phyloP scores from a whole-genome alignment of 1,284 basidiomycete species.

The Kalmanozyma brasiliensis region DNA sequence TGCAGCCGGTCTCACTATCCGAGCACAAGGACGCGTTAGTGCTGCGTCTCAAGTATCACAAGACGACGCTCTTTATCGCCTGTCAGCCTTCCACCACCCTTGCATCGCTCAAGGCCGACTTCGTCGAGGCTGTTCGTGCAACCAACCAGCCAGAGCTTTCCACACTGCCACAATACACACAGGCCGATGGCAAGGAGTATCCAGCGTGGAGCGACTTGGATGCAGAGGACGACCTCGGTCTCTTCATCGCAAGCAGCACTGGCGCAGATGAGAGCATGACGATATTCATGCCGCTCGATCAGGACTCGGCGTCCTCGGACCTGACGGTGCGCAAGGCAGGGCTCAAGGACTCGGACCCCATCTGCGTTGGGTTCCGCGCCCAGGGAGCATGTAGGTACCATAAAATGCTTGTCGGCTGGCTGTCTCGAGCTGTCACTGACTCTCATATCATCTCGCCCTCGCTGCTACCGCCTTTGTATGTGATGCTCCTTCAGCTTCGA shows the following conservation, averaged over 20 bases:
- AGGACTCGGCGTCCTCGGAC: slow-evolving; percentile 15
- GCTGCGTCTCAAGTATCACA: slow-evolving; percentile 47
- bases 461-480: background rate
- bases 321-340: slow-evolving; percentile 37
- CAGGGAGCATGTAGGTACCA: slow-evolving; percentile 31
- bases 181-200: slow-evolving; percentile 32
- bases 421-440: background rate
- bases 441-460: background rate
- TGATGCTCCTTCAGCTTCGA: slow-evolving; percentile 15
- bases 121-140: slow-evolving; percentile 23
- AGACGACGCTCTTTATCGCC: slow-evolving; percentile 40
- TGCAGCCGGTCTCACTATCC: slow-evolving; percentile 27
- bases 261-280: slow-evolving; percentile 31
- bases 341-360: slow-evolving; percentile 42
- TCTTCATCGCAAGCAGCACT: slow-evolving; percentile 36
- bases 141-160: slow-evolving; percentile 36
- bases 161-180: slow-evolving; percentile 14
- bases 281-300: slow-evolving; percentile 45
- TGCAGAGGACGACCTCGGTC: slow-evolving; percentile 28
- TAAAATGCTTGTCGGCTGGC: no score
- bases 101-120: slow-evolving; percentile 25
- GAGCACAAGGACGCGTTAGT: slow-evolving; percentile 40
- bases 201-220: slow-evolving; percentile 34
- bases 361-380: slow-evolving; percentile 43
- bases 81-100: slow-evolving; percentile 29